Evolutionary conservation across 257 asterid genomes (phyloP).

Genomic region (Jacaranda mimosifolia): DNA sequence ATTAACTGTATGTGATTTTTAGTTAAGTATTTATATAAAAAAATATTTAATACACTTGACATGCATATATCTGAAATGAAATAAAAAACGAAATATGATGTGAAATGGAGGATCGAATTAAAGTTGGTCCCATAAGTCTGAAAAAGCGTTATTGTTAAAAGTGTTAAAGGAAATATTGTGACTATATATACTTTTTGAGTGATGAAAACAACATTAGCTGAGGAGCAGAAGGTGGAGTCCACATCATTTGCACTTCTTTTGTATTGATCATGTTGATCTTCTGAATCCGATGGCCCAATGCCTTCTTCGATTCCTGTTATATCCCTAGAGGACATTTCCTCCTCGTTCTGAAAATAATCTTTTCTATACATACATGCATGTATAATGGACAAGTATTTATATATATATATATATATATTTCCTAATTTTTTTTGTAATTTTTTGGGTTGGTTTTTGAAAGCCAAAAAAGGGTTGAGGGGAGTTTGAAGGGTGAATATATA

Average conservation of each 20-base stretch:
- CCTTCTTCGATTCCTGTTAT: slow-evolving; percentile 58
- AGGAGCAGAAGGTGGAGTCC: slow-evolving; percentile 44
- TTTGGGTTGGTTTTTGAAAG: slow-evolving; percentile 1
- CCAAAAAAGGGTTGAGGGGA: slow-evolving; percentile 2
- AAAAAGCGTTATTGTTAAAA: background rate
- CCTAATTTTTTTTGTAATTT: background rate
- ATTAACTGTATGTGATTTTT: no score
- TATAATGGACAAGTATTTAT: no score
- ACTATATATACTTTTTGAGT: slow-evolving; percentile 55
- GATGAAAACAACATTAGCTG: slow-evolving; percentile 50
- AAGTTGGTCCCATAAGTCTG: no score
- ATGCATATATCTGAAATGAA: no score
- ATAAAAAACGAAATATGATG: no score
- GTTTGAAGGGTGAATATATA: slow-evolving; percentile 14
- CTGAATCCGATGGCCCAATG: background rate
- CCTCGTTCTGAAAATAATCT: background rate
- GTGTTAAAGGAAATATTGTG: background rate
- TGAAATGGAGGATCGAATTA: no score
- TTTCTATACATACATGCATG: background rate
- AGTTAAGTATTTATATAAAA: no score
- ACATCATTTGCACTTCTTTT: slow-evolving; percentile 37
- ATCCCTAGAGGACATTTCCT: slow-evolving; percentile 54
- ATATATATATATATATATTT: no score
- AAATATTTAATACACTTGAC: no score
- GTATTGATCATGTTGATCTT: slow-evolving; percentile 10